These are phyloP conservation scores for Botrytis pseudocinerea DNA, from an alignment of 2,329 filamentous ascomycete species.

Conservation along the genomic window DNA sequence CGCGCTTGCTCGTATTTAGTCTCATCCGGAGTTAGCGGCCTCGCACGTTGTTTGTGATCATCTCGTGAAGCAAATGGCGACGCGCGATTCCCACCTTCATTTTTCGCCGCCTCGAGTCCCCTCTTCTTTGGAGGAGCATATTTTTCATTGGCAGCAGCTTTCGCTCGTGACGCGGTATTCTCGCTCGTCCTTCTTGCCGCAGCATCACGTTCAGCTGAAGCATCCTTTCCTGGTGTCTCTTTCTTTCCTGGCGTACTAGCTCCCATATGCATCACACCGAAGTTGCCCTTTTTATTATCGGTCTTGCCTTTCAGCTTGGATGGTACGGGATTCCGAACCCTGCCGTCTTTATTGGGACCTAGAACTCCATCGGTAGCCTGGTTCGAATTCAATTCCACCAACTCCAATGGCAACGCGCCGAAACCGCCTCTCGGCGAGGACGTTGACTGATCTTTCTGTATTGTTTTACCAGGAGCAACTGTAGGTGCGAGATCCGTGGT, in stretches of 20 bases:
- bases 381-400: conserved; percentile 49
- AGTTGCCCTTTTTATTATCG: conserved; percentile 58
- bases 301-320: conserved; percentile 62
- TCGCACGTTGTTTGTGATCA: conserved; percentile 36
- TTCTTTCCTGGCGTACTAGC: conserved; percentile 44
- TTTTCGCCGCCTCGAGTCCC: conserved; percentile 34
- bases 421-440: conserved; percentile 42
- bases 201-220: conserved; percentile 55
- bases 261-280: conserved; percentile 62
- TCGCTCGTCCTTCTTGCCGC: conserved; percentile 64
- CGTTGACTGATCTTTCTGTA: conserved; percentile 30
- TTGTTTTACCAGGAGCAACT: conserved; percentile 28
- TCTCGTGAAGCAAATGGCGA: conserved; percentile 37
- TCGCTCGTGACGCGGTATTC: conserved; percentile 59
- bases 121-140: conserved; percentile 50
- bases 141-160: conserved; percentile 54
- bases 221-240: conserved; percentile 41
- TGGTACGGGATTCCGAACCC: conserved; percentile 59
- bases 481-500: conserved; percentile 28
- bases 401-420: conserved; percentile 51
- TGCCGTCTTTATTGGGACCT: conserved; percentile 48
- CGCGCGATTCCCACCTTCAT: conserved; percentile 31
- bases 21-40: conserved; percentile 48
- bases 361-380: conserved; percentile 37
- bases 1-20: conserved; percentile 61